Base-by-base conservation (phyloP, 1,284 basidiomycete genomes). In the Cutaneotrichosporon cyanovorans region DNA sequence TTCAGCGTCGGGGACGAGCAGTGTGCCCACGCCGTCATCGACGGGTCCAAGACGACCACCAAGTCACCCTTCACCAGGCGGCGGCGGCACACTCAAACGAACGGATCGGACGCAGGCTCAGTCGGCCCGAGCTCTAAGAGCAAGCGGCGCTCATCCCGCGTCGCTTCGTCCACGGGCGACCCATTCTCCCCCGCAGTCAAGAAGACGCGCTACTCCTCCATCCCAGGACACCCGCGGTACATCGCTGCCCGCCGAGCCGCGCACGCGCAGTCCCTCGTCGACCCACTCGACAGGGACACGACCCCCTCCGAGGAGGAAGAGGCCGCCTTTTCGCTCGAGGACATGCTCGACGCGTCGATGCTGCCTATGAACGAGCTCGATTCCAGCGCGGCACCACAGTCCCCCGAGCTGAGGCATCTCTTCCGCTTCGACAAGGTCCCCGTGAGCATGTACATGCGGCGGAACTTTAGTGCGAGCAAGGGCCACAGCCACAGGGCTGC, bases 21-120 rank as follows among this genome's bases (percentile, higher is more conserved):
- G 1, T 61, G 65, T 19, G 61, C 62, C 23, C 62, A 65, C 49
- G 65, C 65, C 10, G 65, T 69, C 40, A 68, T 69, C 40, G 68
- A 67, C 41, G 65, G 65, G 23, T 62, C 63, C 8, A 58, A 59
- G 23, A 55, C 55, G 1, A 55, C 63, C 21, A 68, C 68, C n/a
- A 66, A 66, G 48, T 67, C 65, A 36, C 68, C 68, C 5, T 69
- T 69, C 44, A 68, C 66, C 2, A 61, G 66, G 25, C 52, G 62
- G 34, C 40, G 62, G 10, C 48, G 63, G 9, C 56, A 58, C 19
- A 28, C 25, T 28, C n/a, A n/a, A n/a, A 53, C 53, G 12, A 58
- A 48, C 31, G 45, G 52, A 7, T 57, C 58, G 2, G 51, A 65
- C 20, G 50, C 62, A 4, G 56, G 60, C 9, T 60, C 55, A 3